Evolutionary conservation across 345 rosid genomes (phyloP).

Genomic region (Corchorus capsularis): DNA sequence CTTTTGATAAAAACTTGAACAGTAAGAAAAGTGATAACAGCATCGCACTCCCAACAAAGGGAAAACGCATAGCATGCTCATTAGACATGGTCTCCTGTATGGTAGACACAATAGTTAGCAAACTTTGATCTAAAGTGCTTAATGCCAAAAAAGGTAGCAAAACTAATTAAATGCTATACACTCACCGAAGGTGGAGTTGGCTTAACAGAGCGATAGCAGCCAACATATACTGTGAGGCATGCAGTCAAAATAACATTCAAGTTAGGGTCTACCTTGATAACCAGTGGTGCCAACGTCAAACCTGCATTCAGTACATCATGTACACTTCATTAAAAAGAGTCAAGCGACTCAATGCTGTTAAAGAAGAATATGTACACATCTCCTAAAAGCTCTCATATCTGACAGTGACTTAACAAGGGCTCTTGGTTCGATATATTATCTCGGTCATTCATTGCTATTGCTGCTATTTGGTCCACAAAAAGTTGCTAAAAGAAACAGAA

Average conservation of each 20-base stretch:
- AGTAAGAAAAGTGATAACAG: conserved; percentile 88
- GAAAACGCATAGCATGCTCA: conserved; percentile 99
- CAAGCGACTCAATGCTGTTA: not conserved
- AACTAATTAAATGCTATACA: not conserved
- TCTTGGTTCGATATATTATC: not conserved
- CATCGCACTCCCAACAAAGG: conserved; percentile 98
- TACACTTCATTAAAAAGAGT: conserved; percentile 8
- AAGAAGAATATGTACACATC: not conserved
- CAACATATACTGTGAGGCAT: conserved; percentile 87
- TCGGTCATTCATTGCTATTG: not conserved
- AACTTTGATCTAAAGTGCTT: not conserved
- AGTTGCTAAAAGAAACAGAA: not conserved
- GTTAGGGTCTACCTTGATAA: conserved; percentile 86
- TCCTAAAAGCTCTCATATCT: not conserved
- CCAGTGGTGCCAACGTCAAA: conserved; percentile 86
- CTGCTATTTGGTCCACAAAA: not conserved
- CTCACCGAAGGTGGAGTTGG: conserved; percentile 68
- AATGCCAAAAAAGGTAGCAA: not conserved
- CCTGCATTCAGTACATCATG: conserved; percentile 51
- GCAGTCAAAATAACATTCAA: conserved; percentile 87
- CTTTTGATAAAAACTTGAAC: conserved; percentile 94
- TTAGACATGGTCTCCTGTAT: conserved; percentile 95
- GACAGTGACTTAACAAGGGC: not conserved
- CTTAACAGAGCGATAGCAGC: conserved; percentile 98
- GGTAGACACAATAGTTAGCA: not conserved